These are phyloP conservation scores for Pichia phayaonensis DNA, from an alignment of 805 yeast species.

Conservation along the genomic window DNA sequence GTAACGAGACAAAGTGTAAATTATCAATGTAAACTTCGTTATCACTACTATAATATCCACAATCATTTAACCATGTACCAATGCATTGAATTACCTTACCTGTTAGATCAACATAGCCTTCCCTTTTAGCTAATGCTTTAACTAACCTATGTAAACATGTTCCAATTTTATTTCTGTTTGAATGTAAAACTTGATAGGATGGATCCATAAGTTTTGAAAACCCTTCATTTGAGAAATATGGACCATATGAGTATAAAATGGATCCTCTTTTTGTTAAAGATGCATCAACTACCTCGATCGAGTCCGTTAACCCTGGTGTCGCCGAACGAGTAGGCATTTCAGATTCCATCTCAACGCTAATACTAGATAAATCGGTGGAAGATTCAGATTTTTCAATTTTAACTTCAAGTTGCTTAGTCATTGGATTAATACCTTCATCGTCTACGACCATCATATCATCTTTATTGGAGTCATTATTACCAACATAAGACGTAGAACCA, in stretches of 20 bases:
- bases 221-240: slow-evolving; percentile 20
- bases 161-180: slow-evolving; percentile 45
- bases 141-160: slow-evolving; percentile 52
- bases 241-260: slow-evolving; percentile 23
- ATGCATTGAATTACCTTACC: slow-evolving; percentile 55
- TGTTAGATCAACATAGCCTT: slow-evolving; percentile 58
- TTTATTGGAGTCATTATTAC: not conserved
- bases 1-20: slow-evolving; percentile 38
- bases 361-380: slow-evolving; percentile 14
- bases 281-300: slow-evolving; percentile 37
- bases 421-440: slow-evolving; percentile 11
- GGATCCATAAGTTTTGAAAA: slow-evolving; percentile 28
- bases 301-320: slow-evolving; percentile 28
- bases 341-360: slow-evolving; percentile 22
- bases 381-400: slow-evolving; percentile 10
- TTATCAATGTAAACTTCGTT: slow-evolving; percentile 25
- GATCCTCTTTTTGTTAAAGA: slow-evolving; percentile 27
- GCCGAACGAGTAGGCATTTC: slow-evolving; percentile 25
- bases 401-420: slow-evolving; percentile 14
- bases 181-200: slow-evolving; percentile 48
- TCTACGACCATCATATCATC: slow-evolving; percentile 3
- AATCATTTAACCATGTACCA: slow-evolving; percentile 49
- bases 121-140: slow-evolving; percentile 38
- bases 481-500: not conserved
- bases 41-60: slow-evolving; percentile 24